A percentile compares a stretch with the other conserved stretches of the same genome.
Evolutionary conservation across 768 basidiomycete species (phyloP).

Genomic region (Termitomyces sp.): DNA sequence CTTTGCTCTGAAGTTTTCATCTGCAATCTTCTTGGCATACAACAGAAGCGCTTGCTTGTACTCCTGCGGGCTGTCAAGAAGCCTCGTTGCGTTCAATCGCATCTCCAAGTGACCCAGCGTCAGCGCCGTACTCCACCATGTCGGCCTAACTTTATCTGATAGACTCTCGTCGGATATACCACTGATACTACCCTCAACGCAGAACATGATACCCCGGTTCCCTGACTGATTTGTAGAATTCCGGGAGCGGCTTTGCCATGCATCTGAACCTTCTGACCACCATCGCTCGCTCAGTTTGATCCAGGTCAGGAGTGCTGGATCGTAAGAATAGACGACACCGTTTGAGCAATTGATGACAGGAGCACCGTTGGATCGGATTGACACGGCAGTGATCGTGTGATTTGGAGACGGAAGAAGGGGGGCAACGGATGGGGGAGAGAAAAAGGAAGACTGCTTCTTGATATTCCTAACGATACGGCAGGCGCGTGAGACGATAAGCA

Average conservation of each 20-base stretch:
- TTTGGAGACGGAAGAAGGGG: constrained; percentile 62
- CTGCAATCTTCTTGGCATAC: constrained; percentile 84
- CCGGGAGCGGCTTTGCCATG: constrained; percentile 74
- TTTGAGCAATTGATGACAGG: constrained; percentile 76
- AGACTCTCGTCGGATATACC: constrained; percentile 32
- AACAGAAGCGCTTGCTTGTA: constrained; percentile 72
- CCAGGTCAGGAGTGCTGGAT: constrained; percentile 64
- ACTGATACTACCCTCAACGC: constrained; percentile 45
- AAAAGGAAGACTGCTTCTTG: constrained; percentile 60
- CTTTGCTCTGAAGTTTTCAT: constrained; percentile 85
- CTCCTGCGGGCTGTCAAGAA: constrained; percentile 81
- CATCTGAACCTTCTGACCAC: constrained; percentile 83
- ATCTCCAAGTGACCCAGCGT: constrained; percentile 90
- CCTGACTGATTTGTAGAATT: constrained; percentile 30
- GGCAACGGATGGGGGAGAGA: constrained; percentile 61
- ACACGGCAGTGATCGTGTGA: constrained; percentile 57
- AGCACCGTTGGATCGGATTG: constrained; percentile 74
- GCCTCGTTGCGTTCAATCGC: constrained; percentile 66
- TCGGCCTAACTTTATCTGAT: constrained; percentile 50
- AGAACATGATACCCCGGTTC: constrained; percentile 52
- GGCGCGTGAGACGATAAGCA: constrained; percentile 4
- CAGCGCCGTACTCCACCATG: constrained; percentile 82
- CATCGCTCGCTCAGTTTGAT: constrained; percentile 75
- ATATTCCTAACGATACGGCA: constrained; percentile 55
- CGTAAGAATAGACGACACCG: constrained; percentile 80